phyloP scores from a whole-genome alignment of 2,329 filamentous ascomycete genomes.

The Polychaeton citri region DNA sequence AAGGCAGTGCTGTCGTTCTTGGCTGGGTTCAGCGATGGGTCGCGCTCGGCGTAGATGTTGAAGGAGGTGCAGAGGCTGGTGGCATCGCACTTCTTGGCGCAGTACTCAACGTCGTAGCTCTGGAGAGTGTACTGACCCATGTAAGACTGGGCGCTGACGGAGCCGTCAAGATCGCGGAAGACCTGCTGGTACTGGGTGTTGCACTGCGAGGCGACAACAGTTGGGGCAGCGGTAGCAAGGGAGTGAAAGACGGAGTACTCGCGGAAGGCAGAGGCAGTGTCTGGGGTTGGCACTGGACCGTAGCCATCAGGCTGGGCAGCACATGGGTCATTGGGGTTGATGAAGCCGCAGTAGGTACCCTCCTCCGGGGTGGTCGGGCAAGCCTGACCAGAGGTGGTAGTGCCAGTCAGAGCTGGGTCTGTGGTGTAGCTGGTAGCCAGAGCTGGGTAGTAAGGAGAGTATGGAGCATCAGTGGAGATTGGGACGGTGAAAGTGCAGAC shows the following conservation, averaged over 20 bases:
- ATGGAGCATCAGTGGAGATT: too few relatives aligned
- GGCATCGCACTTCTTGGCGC: conserved; percentile 11
- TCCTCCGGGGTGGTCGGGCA: conserved; percentile 19
- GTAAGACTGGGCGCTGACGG: conserved; percentile 8
- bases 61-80: conserved; percentile 11
- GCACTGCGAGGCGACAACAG: conserved; percentile 7
- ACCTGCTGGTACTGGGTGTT: conserved; percentile 8
- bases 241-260: conserved; percentile 7
- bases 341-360: conserved; percentile 24
- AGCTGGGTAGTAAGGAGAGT: conserved; percentile 1
- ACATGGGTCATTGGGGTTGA: conserved; percentile 25
- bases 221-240: conserved; percentile 10
- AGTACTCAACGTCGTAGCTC: conserved; percentile 10
- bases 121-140: conserved; percentile 12
- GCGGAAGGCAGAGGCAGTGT: conserved; percentile 15
- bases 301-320: conserved; percentile 23
- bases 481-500: too few relatives aligned
- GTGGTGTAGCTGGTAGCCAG: conserved; percentile 2
- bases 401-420: conserved; percentile 4
- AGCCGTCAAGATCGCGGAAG: conserved; percentile 12
- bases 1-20: conserved; percentile 12
- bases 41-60: conserved; percentile 12
- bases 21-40: conserved; percentile 11
- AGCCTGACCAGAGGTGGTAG: conserved; percentile 3
- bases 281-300: conserved; percentile 21